A percentile compares a stretch with the other conserved stretches of the same genome.
phyloP scores from a whole-genome alignment of 2,329 filamentous ascomycete genomes.

The Fusarium sp. region DNA sequence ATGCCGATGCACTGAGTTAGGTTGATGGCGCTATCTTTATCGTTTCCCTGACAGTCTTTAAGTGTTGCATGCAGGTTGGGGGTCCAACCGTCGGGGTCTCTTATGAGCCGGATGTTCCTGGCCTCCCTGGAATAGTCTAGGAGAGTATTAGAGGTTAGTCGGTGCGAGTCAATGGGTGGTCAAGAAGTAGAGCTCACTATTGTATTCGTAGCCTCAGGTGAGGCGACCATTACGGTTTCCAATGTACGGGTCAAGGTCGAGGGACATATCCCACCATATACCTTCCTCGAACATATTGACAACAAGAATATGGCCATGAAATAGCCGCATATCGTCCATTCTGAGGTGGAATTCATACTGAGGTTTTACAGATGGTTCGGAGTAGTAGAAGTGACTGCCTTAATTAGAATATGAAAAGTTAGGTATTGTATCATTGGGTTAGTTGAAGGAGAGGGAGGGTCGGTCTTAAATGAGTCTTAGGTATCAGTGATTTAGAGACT shows the following conservation, averaged over 20 bases:
- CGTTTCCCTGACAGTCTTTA: neutral
- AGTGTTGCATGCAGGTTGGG: neutral
- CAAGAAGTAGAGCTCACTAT: neutral
- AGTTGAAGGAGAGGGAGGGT: neutral
- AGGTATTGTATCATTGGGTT: neutral
- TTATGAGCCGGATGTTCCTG: neutral
- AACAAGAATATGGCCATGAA: neutral
- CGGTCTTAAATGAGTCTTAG: neutral
- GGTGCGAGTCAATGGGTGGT: neutral
- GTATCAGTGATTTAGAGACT: neutral
- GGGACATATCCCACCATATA: neutral
- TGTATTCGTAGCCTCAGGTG: neutral
- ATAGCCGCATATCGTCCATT: neutral
- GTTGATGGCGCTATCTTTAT: neutral
- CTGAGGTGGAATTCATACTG: neutral
- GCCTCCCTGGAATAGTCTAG: neutral
- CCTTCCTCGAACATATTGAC: neutral
- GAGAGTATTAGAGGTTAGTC: neutral
- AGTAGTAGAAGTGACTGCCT: neutral
- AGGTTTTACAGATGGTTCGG: neutral
- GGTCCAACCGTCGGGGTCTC: neutral
- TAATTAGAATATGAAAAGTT: neutral
- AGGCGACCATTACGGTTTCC: neutral
- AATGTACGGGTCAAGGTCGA: neutral
- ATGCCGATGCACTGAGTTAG: neutral